These are phyloP conservation scores for Phaeotremella fagi DNA, from an alignment of 768 basidiomycete genomes.

Conservation along the genomic window DNA sequence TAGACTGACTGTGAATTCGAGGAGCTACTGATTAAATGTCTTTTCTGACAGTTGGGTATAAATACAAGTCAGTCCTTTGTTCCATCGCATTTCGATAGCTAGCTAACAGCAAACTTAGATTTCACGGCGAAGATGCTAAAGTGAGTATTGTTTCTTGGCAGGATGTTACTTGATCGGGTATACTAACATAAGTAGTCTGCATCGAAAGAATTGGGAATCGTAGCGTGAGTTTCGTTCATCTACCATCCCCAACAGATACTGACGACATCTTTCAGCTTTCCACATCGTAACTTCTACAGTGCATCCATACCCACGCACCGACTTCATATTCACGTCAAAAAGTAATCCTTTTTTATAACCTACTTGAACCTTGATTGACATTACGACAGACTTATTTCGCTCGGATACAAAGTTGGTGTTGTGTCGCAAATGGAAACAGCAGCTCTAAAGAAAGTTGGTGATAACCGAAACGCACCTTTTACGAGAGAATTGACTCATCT, in stretches of 20 bases:
- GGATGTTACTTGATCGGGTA: too few relatives aligned
- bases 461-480: constrained; percentile 49
- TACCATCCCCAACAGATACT: not conserved
- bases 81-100: not conserved
- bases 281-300: constrained; percentile 46
- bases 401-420: constrained; percentile 49
- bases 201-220: constrained; percentile 46
- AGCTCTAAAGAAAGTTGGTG: constrained; percentile 47
- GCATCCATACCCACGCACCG: constrained; percentile 48
- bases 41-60: constrained; percentile 42
- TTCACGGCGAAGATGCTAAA: constrained; percentile 49
- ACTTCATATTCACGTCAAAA: constrained; percentile 48
- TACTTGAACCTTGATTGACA: not conserved
- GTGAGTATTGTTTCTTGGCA: constrained; percentile 3
- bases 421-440: constrained; percentile 49
- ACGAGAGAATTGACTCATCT: constrained; percentile 60
- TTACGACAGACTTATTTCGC: constrained; percentile 38
- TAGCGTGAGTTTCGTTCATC: constrained; percentile 24
- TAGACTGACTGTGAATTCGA: not conserved
- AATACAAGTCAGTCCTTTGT: constrained; percentile 36
- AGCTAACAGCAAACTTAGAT: constrained; percentile 28
- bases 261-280: constrained; percentile 32
- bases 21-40: not conserved
- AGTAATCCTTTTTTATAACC: constrained; percentile 16
- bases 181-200: constrained; percentile 26